Evolutionary conservation across 257 asterid genomes (phyloP), one percentile per base, ranked within the genome.

Genomic region (Craterostigma plantagineum): DNA sequence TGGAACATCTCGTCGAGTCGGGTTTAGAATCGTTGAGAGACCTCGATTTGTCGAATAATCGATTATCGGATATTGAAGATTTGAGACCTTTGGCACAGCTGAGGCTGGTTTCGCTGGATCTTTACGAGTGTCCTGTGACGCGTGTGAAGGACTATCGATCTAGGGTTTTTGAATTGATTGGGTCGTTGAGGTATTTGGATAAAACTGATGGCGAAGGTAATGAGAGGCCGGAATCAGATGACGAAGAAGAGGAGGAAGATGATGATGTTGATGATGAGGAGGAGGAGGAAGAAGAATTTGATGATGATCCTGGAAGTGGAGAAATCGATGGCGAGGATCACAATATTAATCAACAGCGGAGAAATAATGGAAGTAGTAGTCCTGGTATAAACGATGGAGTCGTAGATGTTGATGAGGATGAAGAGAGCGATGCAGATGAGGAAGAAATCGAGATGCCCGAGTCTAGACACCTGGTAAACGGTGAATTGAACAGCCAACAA

Each of bases 161-260:
- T 50, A 78, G 77, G 13, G 93, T 76, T 58, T 82, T 87, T 35
- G 85, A 85, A 11, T 63, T 87, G 80, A 82, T 82, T 62, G 63
- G 63, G 69, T 79, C 92, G 18, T 61, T 87, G 62, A 79, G 70
- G 63, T 82, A 70, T 62, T 59, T 82, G 73, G 98, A 87, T 72
- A 87, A 87, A 67, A 87, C 82, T 92, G 98, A 87, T 23, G 80
- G 76, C 0, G 95, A 87, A 48, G 98, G 71, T 51, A 79, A 82
- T 41, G 98, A 79, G 76, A 69, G 95, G 63, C 93, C 92, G 1
- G 98, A 78, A 56, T 82, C 93, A 4, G 94, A 85, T 33, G 97
- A 86, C 0, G 97, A 87, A 64, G 95, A 75, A 2, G 92, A 75
- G 0, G 82, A 72, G 0, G 76, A 65, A 4, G 71, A 68, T 13